Evolutionary conservation across 2,329 filamentous ascomycete genomes (phyloP).

Genomic region (Madurella fahalii): DNA sequence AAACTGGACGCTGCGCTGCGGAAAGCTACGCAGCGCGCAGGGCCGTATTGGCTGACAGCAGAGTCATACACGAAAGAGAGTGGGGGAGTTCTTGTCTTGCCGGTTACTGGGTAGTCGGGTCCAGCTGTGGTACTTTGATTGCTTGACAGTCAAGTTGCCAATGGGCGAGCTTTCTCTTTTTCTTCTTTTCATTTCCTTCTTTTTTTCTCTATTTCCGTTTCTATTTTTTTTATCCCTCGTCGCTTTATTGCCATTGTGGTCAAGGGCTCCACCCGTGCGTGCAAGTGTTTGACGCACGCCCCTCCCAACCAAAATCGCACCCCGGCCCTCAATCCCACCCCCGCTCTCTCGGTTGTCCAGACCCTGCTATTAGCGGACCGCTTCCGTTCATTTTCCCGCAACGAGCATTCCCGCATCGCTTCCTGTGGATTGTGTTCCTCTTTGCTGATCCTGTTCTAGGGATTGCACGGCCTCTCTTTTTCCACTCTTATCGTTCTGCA

Average conservation of each 20-base stretch:
- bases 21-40: neutral
- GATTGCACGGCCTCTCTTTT: constrained; percentile 1
- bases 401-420: constrained; percentile 29
- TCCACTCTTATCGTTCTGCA: neutral
- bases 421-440: constrained; percentile 20
- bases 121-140: no score
- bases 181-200: neutral
- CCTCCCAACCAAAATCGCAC: constrained; percentile 13
- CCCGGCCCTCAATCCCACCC: constrained; percentile 7
- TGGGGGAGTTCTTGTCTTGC: neutral
- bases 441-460: constrained; percentile 25
- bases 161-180: neutral
- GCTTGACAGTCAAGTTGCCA: no score
- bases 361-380: constrained; percentile 21
- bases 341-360: constrained; percentile 21
- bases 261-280: constrained; percentile 25
- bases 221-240: constrained; percentile 24
- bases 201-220: no score
- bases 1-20: constrained; percentile 10
- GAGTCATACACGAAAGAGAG: neutral
- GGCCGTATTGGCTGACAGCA: constrained; percentile 3
- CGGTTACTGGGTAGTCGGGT: no score
- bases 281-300: constrained; percentile 26
- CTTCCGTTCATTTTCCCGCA: constrained; percentile 34
- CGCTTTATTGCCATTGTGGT: constrained; percentile 11